These are phyloP conservation scores for Xylariaceae sp. DNA, from an alignment of 2,329 filamentous ascomycete species.

Conservation along the genomic window DNA sequence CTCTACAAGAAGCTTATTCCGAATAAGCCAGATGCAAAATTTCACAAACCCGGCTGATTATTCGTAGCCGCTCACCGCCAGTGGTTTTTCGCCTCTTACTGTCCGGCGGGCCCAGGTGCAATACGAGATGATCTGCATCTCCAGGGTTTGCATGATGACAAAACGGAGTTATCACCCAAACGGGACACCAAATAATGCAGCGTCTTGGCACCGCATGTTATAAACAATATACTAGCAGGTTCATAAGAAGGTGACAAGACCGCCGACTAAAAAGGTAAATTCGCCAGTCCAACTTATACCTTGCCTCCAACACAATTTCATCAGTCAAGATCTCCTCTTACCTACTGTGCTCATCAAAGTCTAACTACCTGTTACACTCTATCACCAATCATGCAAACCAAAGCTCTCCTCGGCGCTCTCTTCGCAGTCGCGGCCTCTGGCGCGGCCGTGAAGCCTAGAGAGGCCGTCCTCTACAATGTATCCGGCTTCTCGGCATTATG, in stretches of 20 bases:
- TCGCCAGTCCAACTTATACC: background rate
- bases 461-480: constrained; percentile 6
- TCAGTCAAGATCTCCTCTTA: background rate
- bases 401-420: constrained; percentile 11
- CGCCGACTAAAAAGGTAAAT: background rate
- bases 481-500: constrained; percentile 18
- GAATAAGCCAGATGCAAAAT: background rate
- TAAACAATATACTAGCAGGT: background rate
- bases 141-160: constrained; percentile 7
- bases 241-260: background rate
- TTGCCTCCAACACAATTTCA: background rate
- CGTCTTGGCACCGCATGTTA: background rate
- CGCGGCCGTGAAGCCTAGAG: constrained; percentile 10
- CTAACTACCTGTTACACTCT: background rate
- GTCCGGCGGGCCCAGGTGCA: constrained; percentile 5
- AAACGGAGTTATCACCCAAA: constrained; percentile 21
- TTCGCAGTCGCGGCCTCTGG: constrained; percentile 19
- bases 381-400: constrained; percentile 16
- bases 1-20: background rate
- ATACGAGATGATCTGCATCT: constrained; percentile 28
- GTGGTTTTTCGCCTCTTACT: background rate
- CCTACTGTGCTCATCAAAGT: background rate
- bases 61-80: constrained; percentile 13
- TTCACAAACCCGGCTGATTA: background rate
- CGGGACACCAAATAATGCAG: background rate